Evolutionary conservation across 352 stramenopile species (phyloP), one percentile per base, ranked within the genome.

Genomic region (Globisporangium iwayamae): DNA sequence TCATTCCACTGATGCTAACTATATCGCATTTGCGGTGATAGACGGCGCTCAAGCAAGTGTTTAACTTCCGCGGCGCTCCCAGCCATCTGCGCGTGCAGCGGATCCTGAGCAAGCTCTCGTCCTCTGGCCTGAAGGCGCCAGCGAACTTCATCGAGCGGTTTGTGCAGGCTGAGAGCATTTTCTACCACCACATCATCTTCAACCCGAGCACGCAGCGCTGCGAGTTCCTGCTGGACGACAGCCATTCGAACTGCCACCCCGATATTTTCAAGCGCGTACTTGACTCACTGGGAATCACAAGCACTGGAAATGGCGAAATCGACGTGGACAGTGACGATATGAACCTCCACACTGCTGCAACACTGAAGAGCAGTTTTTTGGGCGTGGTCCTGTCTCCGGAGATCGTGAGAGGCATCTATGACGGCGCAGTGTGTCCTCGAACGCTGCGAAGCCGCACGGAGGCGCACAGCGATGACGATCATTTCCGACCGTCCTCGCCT

Each of bases 161-260:
- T 25, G 58, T 78, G 41, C 76, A 80, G 20, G 82, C 82, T 7
- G 84, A 93, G 60, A 78, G 79, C 54, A 75, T 91, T n/a, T 93
- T 93, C 64, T 91, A 78, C 65, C 82, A 93, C 63, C 84, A 93
- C 62, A 74, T 90, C 41, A 58, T 93, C 57, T 93, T 89, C 73
- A 88, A 93, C 56, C 59, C 76, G 2, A 65, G 59, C 30, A 62
- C 66, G 28, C 67, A 73, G 11, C 59, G 56, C 8, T 89, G 81
- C 47, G 75, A 87, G 50, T 81, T 89, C 30, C 71, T 93, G 28
- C 65, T 89, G 65, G 71, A 82, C 46, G 66, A 69, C 4, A 70
- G 63, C 18, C 70, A 87, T 32, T 32, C 28, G 4, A 86, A 87
- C 46, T 88, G 78, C 55, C 79, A 82, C 28, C 41, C 68, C 10